Evolutionary conservation across 1,284 basidiomycete genomes (phyloP).

Genomic region (Cutaneotrichosporon arboriforme): DNA sequence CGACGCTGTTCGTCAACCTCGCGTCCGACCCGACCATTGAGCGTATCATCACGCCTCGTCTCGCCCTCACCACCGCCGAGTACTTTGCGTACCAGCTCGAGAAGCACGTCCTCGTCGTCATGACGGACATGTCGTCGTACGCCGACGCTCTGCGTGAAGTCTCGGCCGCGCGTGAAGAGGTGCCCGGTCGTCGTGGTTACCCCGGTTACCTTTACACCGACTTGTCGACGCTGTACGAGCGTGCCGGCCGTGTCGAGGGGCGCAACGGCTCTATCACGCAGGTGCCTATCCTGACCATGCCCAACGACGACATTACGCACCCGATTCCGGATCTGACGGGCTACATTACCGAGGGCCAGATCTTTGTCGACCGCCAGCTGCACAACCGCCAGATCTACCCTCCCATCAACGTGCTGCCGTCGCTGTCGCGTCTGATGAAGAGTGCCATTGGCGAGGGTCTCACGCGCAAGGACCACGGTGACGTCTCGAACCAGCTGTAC

Average conservation of each 20-base stretch:
- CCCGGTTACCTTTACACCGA: conserved; percentile 83
- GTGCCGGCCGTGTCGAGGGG: conserved; percentile 95
- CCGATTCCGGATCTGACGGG: conserved; percentile 99
- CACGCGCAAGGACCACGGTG: conserved; percentile 96
- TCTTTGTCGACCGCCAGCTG: conserved; percentile 83
- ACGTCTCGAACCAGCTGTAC: conserved; percentile 98
- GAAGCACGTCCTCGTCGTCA: conserved; percentile 98
- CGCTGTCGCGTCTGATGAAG: conserved; percentile 99
- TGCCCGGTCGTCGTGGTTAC: conserved; percentile 98
- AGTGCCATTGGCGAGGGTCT: conserved; percentile 96
- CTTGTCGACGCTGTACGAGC: conserved; percentile 97
- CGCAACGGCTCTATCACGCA: conserved; percentile 99
- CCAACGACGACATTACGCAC: conserved; percentile 99
- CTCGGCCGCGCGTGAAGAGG: conserved; percentile 97
- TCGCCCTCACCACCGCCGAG: conserved; percentile 96
- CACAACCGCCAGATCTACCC: conserved; percentile 86
- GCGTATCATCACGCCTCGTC: conserved; percentile 97
- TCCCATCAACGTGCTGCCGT: conserved; percentile 98
- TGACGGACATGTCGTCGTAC: conserved; percentile 80
- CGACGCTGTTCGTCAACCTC: conserved; percentile 97
- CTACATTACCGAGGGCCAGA: conserved; percentile 98
- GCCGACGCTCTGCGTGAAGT: conserved; percentile 50
- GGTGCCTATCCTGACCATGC: conserved; percentile 99
- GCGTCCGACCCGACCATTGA: conserved; percentile 99
- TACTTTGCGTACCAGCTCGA: conserved; percentile 99